These are phyloP conservation scores for Stachybotrys chlorohalonatus DNA, from an alignment of 2,329 filamentous ascomycete species.

Conservation along the genomic window DNA sequence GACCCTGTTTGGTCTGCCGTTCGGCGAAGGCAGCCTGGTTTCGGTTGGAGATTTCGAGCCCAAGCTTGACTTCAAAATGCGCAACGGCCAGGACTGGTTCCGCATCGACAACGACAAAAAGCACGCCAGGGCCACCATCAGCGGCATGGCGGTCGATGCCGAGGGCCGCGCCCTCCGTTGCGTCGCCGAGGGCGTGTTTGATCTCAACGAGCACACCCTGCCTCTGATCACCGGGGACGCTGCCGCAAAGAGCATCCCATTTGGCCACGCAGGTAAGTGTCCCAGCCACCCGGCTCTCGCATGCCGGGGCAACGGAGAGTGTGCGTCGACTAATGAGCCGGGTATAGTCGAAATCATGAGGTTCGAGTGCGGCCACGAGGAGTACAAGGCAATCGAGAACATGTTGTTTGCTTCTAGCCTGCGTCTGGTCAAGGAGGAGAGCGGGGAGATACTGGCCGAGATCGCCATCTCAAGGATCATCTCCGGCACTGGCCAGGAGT, in stretches of 20 bases:
- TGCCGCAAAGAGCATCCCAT: background rate
- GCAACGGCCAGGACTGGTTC: conserved; percentile 1
- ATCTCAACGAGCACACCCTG: conserved; percentile 1
- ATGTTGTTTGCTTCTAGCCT: background rate
- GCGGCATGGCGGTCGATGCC: background rate
- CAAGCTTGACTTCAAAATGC: conserved; percentile 1
- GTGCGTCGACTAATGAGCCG: background rate
- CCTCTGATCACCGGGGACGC: background rate
- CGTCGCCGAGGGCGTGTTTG: background rate
- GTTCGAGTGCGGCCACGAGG: background rate
- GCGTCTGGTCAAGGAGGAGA: background rate
- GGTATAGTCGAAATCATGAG: background rate
- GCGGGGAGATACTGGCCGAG: background rate
- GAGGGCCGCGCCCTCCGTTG: conserved; percentile 1
- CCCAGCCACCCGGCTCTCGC: too few species aligned
- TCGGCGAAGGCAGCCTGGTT: background rate
- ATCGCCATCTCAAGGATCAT: background rate
- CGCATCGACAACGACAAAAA: background rate
- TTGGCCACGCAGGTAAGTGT: background rate
- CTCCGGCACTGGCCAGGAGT: background rate
- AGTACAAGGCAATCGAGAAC: background rate
- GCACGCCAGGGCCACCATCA: background rate
- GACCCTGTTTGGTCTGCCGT: background rate
- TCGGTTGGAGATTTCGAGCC: conserved; percentile 1
- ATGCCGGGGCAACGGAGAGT: background rate